Evolutionary conservation across 441 rosid species (phyloP), one percentile per base, ranked within the genome.

Genomic region (Brassica hybrid): DNA sequence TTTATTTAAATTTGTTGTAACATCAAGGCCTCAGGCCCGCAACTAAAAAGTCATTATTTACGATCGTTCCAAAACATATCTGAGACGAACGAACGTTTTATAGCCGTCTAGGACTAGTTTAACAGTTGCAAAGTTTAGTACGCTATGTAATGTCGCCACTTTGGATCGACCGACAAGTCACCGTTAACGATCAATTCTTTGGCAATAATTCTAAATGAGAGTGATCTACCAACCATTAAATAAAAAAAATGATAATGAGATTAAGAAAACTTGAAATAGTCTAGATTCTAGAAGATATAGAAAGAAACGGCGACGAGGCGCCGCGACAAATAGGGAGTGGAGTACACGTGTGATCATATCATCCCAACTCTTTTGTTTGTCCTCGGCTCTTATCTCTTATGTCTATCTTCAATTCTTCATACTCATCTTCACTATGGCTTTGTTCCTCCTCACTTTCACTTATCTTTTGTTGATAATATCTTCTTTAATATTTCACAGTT

Each of bases 231-330:
- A 73, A 19, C 56, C 19, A 5, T 21, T 58, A 21, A 17, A 56
- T 56, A 17, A 1, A 4, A 54, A 18, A 1, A 45, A 6, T 56
- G 61, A 18, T 11, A 19, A 19, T 19, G 27, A 57, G n/a, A 57
- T 57, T 19, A 7, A 16, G 54, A 17, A 17, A 54, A 16, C 0
- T 7, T 54, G 59, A 54, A 54, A 54, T 48, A 13, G 5, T 48
- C 2, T 48, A 36, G 43, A 13, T 1, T 48, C 2, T 48, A 36
- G 43, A 25, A 34, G n/a, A 54, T 1, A 19, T 23, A 13, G 21
- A 36, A 63, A 27, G 70, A 73, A 79, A 74, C 82, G 79, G 75
- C 82, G 79, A 69, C 82, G 79, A 69, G 67, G 61, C 72, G 79
- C 79, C 79, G 79, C 79, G 79, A 56, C 72, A 79, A 74, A 60